Conservation (phyloP, 1,284 basidiomycete species). For the Melampsora larici-populina region DNA sequence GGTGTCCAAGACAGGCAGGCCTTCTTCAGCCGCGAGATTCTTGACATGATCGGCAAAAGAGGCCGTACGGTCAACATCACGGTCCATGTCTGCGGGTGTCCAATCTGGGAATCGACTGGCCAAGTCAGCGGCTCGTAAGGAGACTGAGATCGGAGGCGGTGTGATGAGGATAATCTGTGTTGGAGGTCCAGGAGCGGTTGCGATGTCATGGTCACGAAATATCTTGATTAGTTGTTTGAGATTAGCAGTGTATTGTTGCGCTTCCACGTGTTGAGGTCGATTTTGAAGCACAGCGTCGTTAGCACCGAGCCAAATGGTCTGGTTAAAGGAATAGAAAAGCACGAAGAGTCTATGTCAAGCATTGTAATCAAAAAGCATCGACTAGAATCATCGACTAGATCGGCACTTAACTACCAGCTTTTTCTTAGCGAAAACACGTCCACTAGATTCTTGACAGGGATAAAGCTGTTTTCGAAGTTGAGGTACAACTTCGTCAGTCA, state of each 20-base stretch:
- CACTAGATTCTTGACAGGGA: not conserved
- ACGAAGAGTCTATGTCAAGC: not conserved
- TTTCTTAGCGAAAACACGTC: conserved; percentile 17
- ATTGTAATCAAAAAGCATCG: not conserved
- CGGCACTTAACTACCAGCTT: conserved; percentile 18
- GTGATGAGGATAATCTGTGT: conserved; percentile 37
- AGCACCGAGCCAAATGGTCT: conserved; percentile 43
- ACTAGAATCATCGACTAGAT: too few species aligned
- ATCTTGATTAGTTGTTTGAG: conserved; percentile 27
- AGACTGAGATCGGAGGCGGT: conserved; percentile 33
- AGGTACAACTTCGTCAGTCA: not conserved
- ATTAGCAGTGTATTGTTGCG: conserved; percentile 23
- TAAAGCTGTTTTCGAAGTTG: not conserved
- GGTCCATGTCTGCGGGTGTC: conserved; percentile 38
- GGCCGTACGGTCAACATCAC: conserved; percentile 21
- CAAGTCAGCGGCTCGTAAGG: conserved; percentile 22
- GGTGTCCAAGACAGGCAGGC: conserved; percentile 37
- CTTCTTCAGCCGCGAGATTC: conserved; percentile 24
- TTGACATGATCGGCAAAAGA: conserved; percentile 33
- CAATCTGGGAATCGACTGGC: conserved; percentile 39
- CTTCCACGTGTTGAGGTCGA: conserved; percentile 27
- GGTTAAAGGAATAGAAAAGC: not conserved
- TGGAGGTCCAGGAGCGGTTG: not conserved
- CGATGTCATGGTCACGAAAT: conserved; percentile 9
- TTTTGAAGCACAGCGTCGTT: conserved; percentile 35